Evolutionary conservation across 1,284 basidiomycete genomes (phyloP).

Genomic region (Entoloma clypeatum): DNA sequence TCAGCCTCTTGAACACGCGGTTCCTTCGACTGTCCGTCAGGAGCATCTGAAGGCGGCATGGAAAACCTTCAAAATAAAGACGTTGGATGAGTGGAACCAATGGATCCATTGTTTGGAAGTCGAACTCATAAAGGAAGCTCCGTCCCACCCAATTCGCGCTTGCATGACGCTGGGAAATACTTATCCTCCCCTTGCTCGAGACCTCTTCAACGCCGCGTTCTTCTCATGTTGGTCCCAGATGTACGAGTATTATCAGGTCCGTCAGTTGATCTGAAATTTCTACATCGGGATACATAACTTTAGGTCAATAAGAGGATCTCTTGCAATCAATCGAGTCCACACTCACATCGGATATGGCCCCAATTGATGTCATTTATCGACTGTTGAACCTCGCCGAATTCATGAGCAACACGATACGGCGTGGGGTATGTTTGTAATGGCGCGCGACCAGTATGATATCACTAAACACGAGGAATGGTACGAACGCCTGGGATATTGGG

Average conservation of each 20-base stretch:
- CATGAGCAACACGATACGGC: slow-evolving; percentile 98
- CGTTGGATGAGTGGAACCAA: slow-evolving; percentile 90
- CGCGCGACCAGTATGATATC: slow-evolving; percentile 81
- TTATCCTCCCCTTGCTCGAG: slow-evolving; percentile 88
- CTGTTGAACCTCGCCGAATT: slow-evolving; percentile 97
- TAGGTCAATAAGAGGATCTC: slow-evolving; percentile 73
- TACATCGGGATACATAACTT: slow-evolving; percentile 5
- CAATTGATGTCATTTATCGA: slow-evolving; percentile 89
- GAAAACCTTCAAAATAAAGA: slow-evolving; percentile 82
- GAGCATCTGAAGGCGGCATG: slow-evolving; percentile 97
- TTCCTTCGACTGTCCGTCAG: slow-evolving; percentile 91
- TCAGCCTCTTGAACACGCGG: slow-evolving; percentile 66
- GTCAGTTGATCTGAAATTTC: too few species aligned
- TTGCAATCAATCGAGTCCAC: slow-evolving; percentile 89
- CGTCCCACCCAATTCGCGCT: slow-evolving; percentile 93
- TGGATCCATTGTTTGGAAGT: slow-evolving; percentile 95
- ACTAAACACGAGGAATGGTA: slow-evolving; percentile 96
- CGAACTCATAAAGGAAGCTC: slow-evolving; percentile 98
- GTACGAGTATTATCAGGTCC: slow-evolving; percentile 92
- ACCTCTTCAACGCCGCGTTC: slow-evolving; percentile 98
- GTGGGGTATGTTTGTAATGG: slow-evolving; percentile 89
- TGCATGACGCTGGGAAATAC: slow-evolving; percentile 93
- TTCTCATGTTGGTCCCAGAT: slow-evolving; percentile 97
- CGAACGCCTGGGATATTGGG: slow-evolving; percentile 95
- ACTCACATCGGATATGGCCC: slow-evolving; percentile 76